phyloP scores from a whole-genome alignment of 2,329 filamentous ascomycete species.

The Chrysosporium queenslandicum region DNA sequence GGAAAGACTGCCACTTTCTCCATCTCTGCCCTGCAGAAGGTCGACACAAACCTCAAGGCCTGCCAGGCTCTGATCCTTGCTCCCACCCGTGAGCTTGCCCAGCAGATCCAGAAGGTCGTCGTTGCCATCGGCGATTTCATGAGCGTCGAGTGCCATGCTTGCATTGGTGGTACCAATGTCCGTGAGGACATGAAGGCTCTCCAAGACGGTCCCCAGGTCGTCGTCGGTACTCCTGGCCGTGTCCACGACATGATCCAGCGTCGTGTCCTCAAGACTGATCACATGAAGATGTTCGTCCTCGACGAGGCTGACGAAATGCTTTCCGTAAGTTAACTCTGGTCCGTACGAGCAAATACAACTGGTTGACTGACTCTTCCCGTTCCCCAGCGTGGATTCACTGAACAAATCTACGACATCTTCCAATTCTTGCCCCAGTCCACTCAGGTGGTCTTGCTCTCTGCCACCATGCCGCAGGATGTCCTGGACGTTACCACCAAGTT shows the following conservation, averaged over 20 bases:
- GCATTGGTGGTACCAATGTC: constrained; percentile 96
- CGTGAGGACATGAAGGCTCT: constrained; percentile 98
- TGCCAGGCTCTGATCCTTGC: constrained; percentile 98
- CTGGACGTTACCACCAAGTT: constrained; percentile 99
- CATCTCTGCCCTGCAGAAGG: constrained; percentile 97
- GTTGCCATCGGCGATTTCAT: constrained; percentile 99
- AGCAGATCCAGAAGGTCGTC: constrained; percentile 99
- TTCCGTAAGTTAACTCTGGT: constrained; percentile 25
- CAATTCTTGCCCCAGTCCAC: constrained; percentile 95
- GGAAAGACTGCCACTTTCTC: constrained; percentile 99
- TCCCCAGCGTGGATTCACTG: constrained; percentile 78
- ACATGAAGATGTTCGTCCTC: constrained; percentile 99
- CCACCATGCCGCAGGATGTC: constrained; percentile 98
- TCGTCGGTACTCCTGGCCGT: constrained; percentile 95
- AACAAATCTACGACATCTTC: constrained; percentile 99
- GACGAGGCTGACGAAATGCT: constrained; percentile 99
- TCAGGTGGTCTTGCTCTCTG: constrained; percentile 95
- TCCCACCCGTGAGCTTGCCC: constrained; percentile 94
- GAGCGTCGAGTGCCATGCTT: constrained; percentile 98
- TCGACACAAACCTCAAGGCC: constrained; percentile 87
- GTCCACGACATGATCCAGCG: constrained; percentile 99
- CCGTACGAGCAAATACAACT: background rate
- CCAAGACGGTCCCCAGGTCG: constrained; percentile 88
- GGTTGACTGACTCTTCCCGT: background rate
- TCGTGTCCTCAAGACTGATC: constrained; percentile 89